Base-by-base conservation (phyloP, 2,329 filamentous ascomycete genomes). In the Ophiostoma sp. region DNA sequence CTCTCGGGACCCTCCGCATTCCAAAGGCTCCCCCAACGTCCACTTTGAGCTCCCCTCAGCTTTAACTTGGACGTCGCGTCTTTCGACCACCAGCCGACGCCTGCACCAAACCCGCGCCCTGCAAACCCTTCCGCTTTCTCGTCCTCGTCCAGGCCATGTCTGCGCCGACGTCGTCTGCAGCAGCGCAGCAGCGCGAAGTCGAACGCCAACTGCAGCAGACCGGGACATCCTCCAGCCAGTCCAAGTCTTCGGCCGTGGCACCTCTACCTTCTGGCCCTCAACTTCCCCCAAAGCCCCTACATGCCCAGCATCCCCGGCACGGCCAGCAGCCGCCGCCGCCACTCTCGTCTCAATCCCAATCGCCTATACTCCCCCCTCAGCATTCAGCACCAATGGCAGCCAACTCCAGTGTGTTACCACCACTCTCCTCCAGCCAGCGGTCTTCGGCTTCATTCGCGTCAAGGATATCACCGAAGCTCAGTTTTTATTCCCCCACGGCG, bases 81-180 rank as follows among this genome's bases (percentile, higher is more conserved):
- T 7, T 57, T 27, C 4, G 27, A 57, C 11, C 52, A 27, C 52
- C n/a, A 15, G 23, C 23, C 11, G 10, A 11, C 23, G 23, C 10
- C 23, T n/a, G 10, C 52, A 23, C 17, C 23, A 57, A 57, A 23
- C 13, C 27, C 23, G 52, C 23, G n/a, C 27, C 23, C 52, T 27
- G 10, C 52, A 11, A 57, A 23, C 11, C 52, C 52, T 57, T 4
- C n/a, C 17, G n/a, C 23, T 27, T n/a, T 57, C 23, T 4, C 11
- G 10, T 57, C 52, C 23, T 13, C 23, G 10, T 57, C 23, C 27
- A 27, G 27, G 60, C 60, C 60, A 64, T 64, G 60, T 64, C 60
- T 64, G 60, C 60, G 5, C 60, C 60, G 60, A n/a, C 31, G 70
- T 44, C 73, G 33, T 66, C 36, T 52, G 39, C 35, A 20, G 31